Evolutionary conservation across 2,329 filamentous ascomycete genomes (phyloP).

Genomic region (Dactylellina leptospora): DNA sequence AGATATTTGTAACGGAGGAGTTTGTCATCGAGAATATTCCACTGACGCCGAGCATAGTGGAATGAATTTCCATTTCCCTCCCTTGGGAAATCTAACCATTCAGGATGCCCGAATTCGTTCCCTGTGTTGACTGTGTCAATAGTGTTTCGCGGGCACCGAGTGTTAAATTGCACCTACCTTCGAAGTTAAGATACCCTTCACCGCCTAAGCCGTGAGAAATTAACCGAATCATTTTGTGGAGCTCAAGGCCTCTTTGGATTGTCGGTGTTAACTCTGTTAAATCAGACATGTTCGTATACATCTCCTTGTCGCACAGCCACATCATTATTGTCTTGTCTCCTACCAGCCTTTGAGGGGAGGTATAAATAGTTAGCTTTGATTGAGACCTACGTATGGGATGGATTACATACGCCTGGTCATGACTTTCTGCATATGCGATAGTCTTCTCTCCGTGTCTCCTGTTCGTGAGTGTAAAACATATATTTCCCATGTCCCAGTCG

Average conservation of each 20-base stretch:
- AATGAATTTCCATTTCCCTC: conserved; percentile 92
- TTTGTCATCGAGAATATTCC: conserved; percentile 87
- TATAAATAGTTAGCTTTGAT: conserved; percentile 55
- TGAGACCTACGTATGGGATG: not conserved
- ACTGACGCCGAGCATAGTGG: conserved; percentile 91
- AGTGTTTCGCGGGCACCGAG: not conserved
- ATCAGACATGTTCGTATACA: conserved; percentile 97
- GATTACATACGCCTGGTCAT: conserved; percentile 87
- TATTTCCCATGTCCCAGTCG: conserved; percentile 87
- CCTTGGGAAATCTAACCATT: conserved; percentile 98
- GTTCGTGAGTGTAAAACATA: conserved; percentile 89
- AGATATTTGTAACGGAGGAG: conserved; percentile 89
- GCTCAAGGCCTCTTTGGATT: conserved; percentile 87
- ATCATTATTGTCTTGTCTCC: conserved; percentile 97
- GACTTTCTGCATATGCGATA: conserved; percentile 95
- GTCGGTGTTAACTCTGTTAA: conserved; percentile 83
- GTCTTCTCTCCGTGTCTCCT: conserved; percentile 96
- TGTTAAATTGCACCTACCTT: conserved; percentile 64
- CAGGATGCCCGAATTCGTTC: conserved; percentile 97
- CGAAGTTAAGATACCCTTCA: conserved; percentile 97
- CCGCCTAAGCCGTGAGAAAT: conserved; percentile 90
- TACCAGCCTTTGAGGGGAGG: conserved; percentile 81
- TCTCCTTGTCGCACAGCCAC: conserved; percentile 95
- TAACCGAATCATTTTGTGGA: conserved; percentile 98
- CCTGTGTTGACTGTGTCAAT: conserved; percentile 59